Evolutionary conservation across 2,329 filamentous ascomycete species (phyloP), one percentile per base, ranked within the genome.

Genomic region (Boeremia exigua): DNA sequence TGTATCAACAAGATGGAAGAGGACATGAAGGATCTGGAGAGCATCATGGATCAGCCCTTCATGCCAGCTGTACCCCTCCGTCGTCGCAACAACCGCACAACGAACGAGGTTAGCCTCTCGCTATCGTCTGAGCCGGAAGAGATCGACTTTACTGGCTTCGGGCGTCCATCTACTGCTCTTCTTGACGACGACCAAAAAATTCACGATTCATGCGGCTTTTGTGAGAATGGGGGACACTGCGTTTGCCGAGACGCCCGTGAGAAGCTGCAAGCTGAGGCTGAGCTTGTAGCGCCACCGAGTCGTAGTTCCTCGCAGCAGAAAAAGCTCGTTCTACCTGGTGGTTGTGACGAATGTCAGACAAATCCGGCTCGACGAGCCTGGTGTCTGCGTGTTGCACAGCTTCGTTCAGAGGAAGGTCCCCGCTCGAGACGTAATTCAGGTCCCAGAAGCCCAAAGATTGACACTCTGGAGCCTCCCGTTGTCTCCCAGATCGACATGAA

Each of bases 331-430:
- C 15, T 54, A 29, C 73, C 74, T 2, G 73, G 74, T n/a, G 70
- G 70, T 34, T 76, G 74, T 54, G 63, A 61, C 10, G 71, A 72
- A 40, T 76, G 74, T 45, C 68, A 72, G 58, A 54, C 58, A 14
- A 71, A 76, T 48, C 74, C 74, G 8, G 60, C 63, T 12, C 70
- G 75, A 56, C 61, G 60, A 37, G 72, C 71, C 11, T 73, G 73
- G 71, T 75, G 73, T 29, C 65, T 72, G 47, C 55, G 70, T 46
- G 62, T 74, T n/a, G 67, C 72, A 15, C 65, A 72, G 47, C 59
- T 73, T 12, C 63, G 61, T 28, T 59, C 47, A 19, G 59, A 64
- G 32, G 61, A 50, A 33, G 53, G 53, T 7, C 6, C 47, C 7
- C 39, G 42, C 6, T 46, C 53, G 15, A 55, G 53, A 27, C 53